Evolutionary conservation across 768 basidiomycete genomes (phyloP), one percentile per base, ranked within the genome.

Genomic region (Boletus barrowsii): DNA sequence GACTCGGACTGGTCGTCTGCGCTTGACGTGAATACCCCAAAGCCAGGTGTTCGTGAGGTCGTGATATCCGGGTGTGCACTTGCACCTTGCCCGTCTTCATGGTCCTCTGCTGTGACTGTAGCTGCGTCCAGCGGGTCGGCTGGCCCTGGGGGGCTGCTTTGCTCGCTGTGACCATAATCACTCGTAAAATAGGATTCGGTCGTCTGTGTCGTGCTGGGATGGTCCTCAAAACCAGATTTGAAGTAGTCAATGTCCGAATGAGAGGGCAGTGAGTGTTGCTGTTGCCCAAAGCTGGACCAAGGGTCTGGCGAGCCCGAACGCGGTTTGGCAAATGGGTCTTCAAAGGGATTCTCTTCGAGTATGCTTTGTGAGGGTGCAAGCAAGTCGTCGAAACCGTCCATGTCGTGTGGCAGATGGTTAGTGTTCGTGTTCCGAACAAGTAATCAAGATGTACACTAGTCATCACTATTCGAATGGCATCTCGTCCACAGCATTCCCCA

Each of bases 361-460:
- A 74, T 77, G 60, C 71, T 75, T 60, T 81, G 79, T 26, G 86
- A 84, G 49, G 81, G 77, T 11, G 75, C 75, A 35, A 91, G 77
- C 45, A 91, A 69, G 70, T 91, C 88, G 73, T 90, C 88, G 68
- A 91, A 91, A 63, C 80, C 75, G 70, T 88, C 87, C 88, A 90
- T 90, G 42, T 26, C 30, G 58, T 43, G 58, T 53, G 41, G 49
- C 29, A 26, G 42, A 40, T 41, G 32, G 22, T 35, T 14, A 18
- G 37, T 18, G 17, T 39, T 17, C 32, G 29, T 29, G 29, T 29
- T 29, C 29, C 29, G 29, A 29, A 29, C 29, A 29, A 29, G 8
- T 29, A 29, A 35, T 35, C 33, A 35, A 33, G 49, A 33, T 53
- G 45, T 59, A 65, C 53, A 51, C 26, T 11, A 44, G 36, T 49